Evolutionary conservation across 257 asterid species (phyloP).

Genomic region (Solanum sparsipilum): DNA sequence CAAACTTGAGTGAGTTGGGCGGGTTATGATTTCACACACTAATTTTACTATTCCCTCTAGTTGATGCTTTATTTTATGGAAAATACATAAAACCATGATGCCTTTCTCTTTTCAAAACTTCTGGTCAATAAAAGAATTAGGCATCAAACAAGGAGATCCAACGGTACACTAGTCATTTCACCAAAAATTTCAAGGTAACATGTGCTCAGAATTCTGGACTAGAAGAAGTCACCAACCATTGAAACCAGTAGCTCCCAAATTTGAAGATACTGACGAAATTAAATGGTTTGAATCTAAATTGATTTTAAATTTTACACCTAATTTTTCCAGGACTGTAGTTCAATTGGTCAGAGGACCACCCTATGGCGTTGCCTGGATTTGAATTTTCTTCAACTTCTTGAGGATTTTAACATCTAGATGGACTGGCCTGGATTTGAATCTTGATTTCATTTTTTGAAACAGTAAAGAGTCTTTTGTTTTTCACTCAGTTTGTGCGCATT

Average conservation of each 20-base stretch:
- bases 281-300: not conserved
- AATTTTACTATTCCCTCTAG: not conserved
- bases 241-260: not conserved
- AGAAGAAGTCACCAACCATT: not conserved
- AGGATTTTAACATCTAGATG: not conserved
- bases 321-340: not conserved
- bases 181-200: not conserved
- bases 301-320: not conserved
- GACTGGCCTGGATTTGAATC: not conserved
- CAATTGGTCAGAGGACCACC: not conserved
- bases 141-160: not conserved
- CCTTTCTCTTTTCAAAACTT: not conserved
- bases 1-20: not conserved
- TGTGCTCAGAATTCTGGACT: not conserved
- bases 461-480: not conserved
- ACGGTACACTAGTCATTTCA: not conserved
- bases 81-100: not conserved
- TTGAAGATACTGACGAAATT: not conserved
- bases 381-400: not conserved
- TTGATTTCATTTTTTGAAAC: not conserved
- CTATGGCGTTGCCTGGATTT: not conserved
- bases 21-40: not conserved
- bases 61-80: not conserved
- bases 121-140: not conserved
- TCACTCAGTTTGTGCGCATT: not conserved